Evolutionary conservation across 23 red algal genomes (phyloP).

Genomic region (Gracilariopsis chorda): DNA sequence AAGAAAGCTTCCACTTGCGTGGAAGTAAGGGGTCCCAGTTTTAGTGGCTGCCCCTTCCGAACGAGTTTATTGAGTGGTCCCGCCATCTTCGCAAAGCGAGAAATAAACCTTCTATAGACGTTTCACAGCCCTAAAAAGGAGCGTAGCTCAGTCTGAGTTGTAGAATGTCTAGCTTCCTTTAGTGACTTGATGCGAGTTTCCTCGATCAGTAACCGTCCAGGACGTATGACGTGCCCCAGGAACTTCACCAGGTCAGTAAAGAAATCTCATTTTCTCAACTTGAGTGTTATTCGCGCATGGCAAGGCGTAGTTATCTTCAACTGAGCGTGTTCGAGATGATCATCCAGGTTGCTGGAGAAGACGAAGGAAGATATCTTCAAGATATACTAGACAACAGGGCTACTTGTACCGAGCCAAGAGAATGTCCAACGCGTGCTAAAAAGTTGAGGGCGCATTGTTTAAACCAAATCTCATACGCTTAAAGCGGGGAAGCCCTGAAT

Average conservation of each 20-base stretch:
- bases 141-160: neutral
- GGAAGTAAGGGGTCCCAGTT: neutral
- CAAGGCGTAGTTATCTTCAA: neutral
- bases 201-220: neutral
- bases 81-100: neutral
- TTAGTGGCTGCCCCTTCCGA: neutral
- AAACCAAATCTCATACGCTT: constrained; percentile 21
- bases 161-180: neutral
- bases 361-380: constrained; percentile 39
- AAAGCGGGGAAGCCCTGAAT: neutral
- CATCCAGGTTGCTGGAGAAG: neutral
- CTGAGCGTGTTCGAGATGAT: neutral
- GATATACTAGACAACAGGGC: constrained; percentile 17
- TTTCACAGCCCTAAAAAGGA: neutral
- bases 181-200: neutral
- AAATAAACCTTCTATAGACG: neutral
- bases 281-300: neutral
- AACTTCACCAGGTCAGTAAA: neutral
- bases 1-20: neutral
- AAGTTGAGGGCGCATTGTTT: constrained; percentile 33
- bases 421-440: constrained; percentile 18
- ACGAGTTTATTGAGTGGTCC: neutral
- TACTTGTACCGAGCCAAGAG: neutral
- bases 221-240: neutral
- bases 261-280: neutral